Conservation (phyloP, 768 basidiomycete species). For the Suillus subalutaceus region DNA sequence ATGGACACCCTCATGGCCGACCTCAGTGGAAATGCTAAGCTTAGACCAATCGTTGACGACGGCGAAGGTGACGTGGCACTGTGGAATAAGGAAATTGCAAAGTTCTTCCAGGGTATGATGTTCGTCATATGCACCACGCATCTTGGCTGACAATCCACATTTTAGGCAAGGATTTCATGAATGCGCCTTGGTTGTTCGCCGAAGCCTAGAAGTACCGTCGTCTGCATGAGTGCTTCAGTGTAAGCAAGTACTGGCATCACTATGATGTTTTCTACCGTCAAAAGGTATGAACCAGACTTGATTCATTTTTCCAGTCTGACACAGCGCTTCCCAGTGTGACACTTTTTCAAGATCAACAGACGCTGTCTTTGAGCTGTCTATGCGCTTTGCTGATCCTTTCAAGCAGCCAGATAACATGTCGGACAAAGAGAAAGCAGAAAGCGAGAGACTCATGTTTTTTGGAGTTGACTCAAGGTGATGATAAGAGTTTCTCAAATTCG, state of each 20-base stretch:
- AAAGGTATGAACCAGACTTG: constrained; percentile 52
- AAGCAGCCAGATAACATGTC: constrained; percentile 57
- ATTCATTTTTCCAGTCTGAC: constrained; percentile 11
- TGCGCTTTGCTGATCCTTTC: constrained; percentile 88
- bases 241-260: constrained; percentile 85
- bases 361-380: constrained; percentile 93
- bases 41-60: constrained; percentile 89
- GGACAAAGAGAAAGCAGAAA: constrained; percentile 58
- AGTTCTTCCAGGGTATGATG: constrained; percentile 78
- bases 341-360: constrained; percentile 92
- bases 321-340: constrained; percentile 67
- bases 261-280: constrained; percentile 97
- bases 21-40: constrained; percentile 79
- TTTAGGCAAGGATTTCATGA: constrained; percentile 88
- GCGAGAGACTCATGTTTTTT: constrained; percentile 85
- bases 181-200: constrained; percentile 95
- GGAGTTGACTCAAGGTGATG: constrained; percentile 85
- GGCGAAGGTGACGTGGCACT: constrained; percentile 89
- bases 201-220: constrained; percentile 94
- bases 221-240: constrained; percentile 90
- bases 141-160: constrained; percentile 2
- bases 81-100: constrained; percentile 97
- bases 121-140: neutral
- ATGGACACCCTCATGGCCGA: constrained; percentile 91
- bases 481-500: constrained; percentile 12